phyloP scores from a whole-genome alignment of 2,329 filamentous ascomycete genomes.

The Fonsecaea erecta region DNA sequence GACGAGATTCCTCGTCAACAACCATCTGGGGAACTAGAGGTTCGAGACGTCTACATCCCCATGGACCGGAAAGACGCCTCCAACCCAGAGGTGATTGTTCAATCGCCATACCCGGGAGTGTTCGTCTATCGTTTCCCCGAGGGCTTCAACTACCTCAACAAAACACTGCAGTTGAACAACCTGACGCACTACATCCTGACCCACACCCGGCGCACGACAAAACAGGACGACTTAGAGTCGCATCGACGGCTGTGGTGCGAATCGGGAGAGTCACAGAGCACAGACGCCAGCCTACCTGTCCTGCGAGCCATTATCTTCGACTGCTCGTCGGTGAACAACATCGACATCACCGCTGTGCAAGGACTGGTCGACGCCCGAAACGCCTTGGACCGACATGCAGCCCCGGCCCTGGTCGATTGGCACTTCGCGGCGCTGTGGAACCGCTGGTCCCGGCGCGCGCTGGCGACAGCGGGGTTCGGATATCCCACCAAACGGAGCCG shows the following conservation, averaged over 20 bases:
- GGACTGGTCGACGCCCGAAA: slow-evolving; percentile 60
- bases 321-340: slow-evolving; percentile 60
- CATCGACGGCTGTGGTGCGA: slow-evolving; percentile 60
- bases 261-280: slow-evolving; percentile 39
- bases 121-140: slow-evolving; percentile 62
- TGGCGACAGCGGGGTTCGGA: slow-evolving; percentile 61
- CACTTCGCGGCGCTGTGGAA: slow-evolving; percentile 59
- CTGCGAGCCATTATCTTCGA: slow-evolving; percentile 62
- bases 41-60: slow-evolving; percentile 53
- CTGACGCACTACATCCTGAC: slow-evolving; percentile 54
- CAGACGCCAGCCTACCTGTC: slow-evolving; percentile 47
- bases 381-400: slow-evolving; percentile 58
- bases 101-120: slow-evolving; percentile 58
- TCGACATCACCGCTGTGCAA: slow-evolving; percentile 62
- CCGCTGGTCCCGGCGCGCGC: slow-evolving; percentile 62
- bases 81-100: slow-evolving; percentile 54
- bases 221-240: not conserved
- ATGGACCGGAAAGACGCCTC: slow-evolving; percentile 57
- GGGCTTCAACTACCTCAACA: slow-evolving; percentile 63
- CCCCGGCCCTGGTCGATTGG: slow-evolving; percentile 45
- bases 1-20: slow-evolving; percentile 35
- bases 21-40: not conserved
- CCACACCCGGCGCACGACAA: slow-evolving; percentile 51
- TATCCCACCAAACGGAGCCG: slow-evolving; percentile 39
- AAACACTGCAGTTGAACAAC: slow-evolving; percentile 57